These are phyloP conservation scores for Paxillus rubicundulus DNA, from an alignment of 768 basidiomycete genomes.

Conservation along the genomic window DNA sequence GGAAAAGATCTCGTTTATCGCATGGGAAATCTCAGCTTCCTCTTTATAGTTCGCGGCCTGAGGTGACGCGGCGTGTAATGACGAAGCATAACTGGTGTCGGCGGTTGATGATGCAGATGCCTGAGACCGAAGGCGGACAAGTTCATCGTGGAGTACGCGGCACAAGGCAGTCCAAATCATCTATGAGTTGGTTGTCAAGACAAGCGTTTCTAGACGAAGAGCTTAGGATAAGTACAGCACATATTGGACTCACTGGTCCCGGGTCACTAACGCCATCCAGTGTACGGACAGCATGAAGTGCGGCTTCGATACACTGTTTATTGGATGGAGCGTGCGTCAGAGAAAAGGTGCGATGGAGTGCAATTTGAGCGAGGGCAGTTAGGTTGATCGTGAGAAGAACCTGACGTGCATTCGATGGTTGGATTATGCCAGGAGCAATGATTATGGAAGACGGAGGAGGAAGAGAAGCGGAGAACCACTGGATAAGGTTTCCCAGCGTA, in stretches of 20 bases:
- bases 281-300: slow-evolving; percentile 10
- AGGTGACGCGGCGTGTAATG: not conserved
- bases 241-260: slow-evolving; percentile 15
- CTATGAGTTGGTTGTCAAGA: slow-evolving; percentile 10
- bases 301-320: slow-evolving; percentile 14
- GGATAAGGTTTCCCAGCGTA: slow-evolving; percentile 46
- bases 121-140: slow-evolving; percentile 14
- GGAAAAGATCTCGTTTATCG: slow-evolving; percentile 15
- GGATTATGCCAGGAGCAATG: not conserved
- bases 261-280: slow-evolving; percentile 14
- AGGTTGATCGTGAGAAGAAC: slow-evolving; percentile 17
- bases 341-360: slow-evolving; percentile 22
- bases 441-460: not conserved
- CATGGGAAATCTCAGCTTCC: slow-evolving; percentile 12
- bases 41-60: not conserved
- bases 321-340: slow-evolving; percentile 12
- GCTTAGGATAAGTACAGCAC: slow-evolving; percentile 7
- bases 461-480: slow-evolving; percentile 32
- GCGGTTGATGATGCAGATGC: not conserved
- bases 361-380: slow-evolving; percentile 23
- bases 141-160: slow-evolving; percentile 20
- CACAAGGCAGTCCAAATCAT: slow-evolving; percentile 23
- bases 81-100: not conserved
- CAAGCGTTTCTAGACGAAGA: not conserved
- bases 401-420: not conserved